Evolutionary conservation across 2,329 filamentous ascomycete species (phyloP).

Genomic region (Penicillium italicum): DNA sequence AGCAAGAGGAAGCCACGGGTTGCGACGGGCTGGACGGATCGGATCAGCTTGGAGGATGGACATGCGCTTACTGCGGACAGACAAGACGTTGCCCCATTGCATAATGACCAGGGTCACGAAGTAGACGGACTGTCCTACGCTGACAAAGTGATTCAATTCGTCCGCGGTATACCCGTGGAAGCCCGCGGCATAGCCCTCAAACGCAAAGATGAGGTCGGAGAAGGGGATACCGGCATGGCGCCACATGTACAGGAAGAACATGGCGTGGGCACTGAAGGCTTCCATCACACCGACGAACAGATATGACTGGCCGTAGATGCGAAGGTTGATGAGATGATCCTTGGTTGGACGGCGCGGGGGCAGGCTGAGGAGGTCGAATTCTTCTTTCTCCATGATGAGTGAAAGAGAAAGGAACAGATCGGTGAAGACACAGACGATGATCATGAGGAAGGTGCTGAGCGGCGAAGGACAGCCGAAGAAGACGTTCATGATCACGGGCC

Average conservation of each 20-base stretch:
- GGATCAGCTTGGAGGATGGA: constrained; percentile 54
- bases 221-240: constrained; percentile 48
- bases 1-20: constrained; percentile 49
- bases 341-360: constrained; percentile 51
- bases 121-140: constrained; percentile 51
- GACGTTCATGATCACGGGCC: constrained; percentile 56
- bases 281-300: constrained; percentile 54
- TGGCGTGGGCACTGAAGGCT: constrained; percentile 48
- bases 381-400: constrained; percentile 55
- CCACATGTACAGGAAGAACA: constrained; percentile 56
- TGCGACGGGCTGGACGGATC: constrained; percentile 46
- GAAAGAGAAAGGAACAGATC: constrained; percentile 52
- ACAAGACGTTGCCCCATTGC: constrained; percentile 54
- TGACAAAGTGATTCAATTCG: constrained; percentile 49
- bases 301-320: constrained; percentile 53
- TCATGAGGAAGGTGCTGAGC: constrained; percentile 54
- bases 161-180: constrained; percentile 50
- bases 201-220: constrained; percentile 49
- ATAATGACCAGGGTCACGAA: constrained; percentile 54
- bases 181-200: constrained; percentile 48
- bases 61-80: constrained; percentile 51
- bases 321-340: constrained; percentile 52
- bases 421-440: constrained; percentile 57
- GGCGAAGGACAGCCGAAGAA: constrained; percentile 54
- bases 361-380: constrained; percentile 52